A percentile compares a stretch with the other conserved stretches of the same genome.
Conservation (phyloP, 2,329 filamentous ascomycete genomes). For the Diplocarpon rosae region DNA sequence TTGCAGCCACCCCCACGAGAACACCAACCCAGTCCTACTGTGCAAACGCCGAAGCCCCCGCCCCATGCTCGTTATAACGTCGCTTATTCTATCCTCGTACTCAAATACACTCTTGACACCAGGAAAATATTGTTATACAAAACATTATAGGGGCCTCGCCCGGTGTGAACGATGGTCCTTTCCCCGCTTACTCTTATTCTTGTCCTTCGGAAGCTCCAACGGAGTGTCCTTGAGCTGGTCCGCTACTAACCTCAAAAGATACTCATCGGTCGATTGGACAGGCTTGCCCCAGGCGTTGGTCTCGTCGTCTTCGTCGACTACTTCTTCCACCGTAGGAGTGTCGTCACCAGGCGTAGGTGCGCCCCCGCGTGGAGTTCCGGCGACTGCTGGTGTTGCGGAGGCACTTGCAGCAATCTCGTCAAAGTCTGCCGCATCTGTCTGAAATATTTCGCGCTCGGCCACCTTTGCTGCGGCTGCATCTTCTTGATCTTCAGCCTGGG, state of each 20-base stretch:
- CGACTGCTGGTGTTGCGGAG: conserved; percentile 21
- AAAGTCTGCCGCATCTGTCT: conserved; percentile 78
- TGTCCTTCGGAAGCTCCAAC: conserved; percentile 53
- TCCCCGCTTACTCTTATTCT: conserved; percentile 46
- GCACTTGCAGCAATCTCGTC: conserved; percentile 45
- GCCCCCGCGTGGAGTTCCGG: conserved; percentile 22
- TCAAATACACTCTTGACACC: conserved; percentile 13
- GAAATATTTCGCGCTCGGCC: conserved; percentile 77
- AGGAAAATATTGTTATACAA: conserved; percentile 16
- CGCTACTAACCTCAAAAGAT: conserved; percentile 61
- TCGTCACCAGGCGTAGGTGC: conserved; percentile 33
- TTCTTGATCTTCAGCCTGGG: conserved; percentile 84
- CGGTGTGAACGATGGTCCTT: conserved; percentile 26
- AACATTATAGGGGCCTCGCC: conserved; percentile 15
- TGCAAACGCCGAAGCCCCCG: conserved; percentile 10
- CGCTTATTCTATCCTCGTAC: conserved; percentile 10
- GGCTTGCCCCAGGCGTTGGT: conserved; percentile 47
- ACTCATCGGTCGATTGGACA: conserved; percentile 59
- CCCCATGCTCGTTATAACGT: conserved; percentile 16
- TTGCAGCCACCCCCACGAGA: neutral
- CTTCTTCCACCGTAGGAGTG: conserved; percentile 16
- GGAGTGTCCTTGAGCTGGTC: conserved; percentile 47
- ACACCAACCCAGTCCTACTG: neutral
- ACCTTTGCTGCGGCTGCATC: conserved; percentile 80
- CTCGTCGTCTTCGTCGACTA: conserved; percentile 34